These are phyloP conservation scores for Exophiala mesophila DNA, from an alignment of 2,329 filamentous ascomycete species.

Conservation along the genomic window DNA sequence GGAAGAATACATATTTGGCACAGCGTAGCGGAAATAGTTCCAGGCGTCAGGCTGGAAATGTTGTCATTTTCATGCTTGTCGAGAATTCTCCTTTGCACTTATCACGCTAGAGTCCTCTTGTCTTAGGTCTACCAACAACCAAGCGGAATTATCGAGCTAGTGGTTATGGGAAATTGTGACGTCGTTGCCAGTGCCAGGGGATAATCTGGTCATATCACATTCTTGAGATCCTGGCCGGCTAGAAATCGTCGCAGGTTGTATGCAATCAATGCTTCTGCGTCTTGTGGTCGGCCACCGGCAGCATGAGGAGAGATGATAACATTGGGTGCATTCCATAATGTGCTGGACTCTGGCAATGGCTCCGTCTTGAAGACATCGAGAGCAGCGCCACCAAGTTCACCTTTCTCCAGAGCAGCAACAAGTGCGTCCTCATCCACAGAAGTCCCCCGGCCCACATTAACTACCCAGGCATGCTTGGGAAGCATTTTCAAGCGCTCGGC, in stretches of 20 bases:
- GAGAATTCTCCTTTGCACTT: no score
- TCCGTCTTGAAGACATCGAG: constrained; percentile 23
- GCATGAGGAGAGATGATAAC: constrained; percentile 21
- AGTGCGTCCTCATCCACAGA: constrained; percentile 40
- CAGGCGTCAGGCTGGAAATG: no score
- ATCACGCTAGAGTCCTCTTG: no score
- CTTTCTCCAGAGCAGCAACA: constrained; percentile 15
- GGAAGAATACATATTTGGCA: no score
- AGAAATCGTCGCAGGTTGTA: constrained; percentile 57
- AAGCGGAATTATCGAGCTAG: no score
- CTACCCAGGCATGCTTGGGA: constrained; percentile 45
- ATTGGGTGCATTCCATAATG: constrained; percentile 19
- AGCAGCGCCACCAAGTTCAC: constrained; percentile 18
- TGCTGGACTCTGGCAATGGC: constrained; percentile 15
- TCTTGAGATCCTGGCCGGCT: constrained; percentile 56
- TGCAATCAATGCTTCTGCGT: constrained; percentile 54
- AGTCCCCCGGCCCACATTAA: constrained; percentile 29
- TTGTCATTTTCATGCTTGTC: no score
- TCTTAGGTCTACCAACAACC: no score
- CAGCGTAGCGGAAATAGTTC: no score
- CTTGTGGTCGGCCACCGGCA: constrained; percentile 49
- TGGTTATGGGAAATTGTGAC: no score
- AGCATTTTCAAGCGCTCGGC: constrained; percentile 49
- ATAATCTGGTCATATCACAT: constrained; percentile 43
- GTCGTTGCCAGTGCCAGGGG: no score